Conservation (phyloP, 2,329 filamentous ascomycete genomes). For the Alternaria sp. region DNA sequence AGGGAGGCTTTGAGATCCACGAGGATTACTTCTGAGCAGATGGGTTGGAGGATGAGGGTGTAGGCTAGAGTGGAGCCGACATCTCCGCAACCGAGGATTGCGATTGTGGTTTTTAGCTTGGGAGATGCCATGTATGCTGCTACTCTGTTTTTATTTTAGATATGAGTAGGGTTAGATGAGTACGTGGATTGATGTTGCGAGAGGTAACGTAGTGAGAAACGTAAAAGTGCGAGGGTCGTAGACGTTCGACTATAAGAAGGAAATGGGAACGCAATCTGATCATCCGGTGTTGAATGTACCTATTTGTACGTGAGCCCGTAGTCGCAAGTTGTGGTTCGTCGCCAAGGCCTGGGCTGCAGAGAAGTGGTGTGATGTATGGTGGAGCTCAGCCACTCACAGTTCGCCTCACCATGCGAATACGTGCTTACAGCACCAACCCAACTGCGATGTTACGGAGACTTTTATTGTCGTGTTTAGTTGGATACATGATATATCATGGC, state of each 20-base stretch:
- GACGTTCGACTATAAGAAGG: neutral
- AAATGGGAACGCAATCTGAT: neutral
- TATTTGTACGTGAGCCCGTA: neutral
- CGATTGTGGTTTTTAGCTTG: slow-evolving; percentile 53
- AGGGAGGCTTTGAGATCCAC: slow-evolving; percentile 60
- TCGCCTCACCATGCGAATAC: slow-evolving; percentile 6
- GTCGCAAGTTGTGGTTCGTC: slow-evolving; percentile 7
- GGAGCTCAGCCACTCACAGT: slow-evolving; percentile 14
- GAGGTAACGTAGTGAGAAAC: neutral
- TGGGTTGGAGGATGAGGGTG: slow-evolving; percentile 60
- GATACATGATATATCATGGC: neutral
- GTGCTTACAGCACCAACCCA: neutral
- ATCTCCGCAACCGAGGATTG: slow-evolving; percentile 61
- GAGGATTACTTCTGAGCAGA: slow-evolving; percentile 62
- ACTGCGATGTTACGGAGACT: neutral
- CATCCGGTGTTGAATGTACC: slow-evolving; percentile 13
- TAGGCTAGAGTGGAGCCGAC: slow-evolving; percentile 62
- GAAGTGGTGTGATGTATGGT: slow-evolving; percentile 29
- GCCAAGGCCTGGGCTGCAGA: slow-evolving; percentile 31
- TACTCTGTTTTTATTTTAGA: neutral
- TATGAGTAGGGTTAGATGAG: neutral
- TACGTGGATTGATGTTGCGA: neutral
- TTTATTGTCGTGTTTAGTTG: neutral
- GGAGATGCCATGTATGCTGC: slow-evolving; percentile 28
- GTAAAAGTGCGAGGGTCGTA: neutral